Percentiles rank a stretch among this genome's conserved stretches.
Evolutionary conservation across 106 monocot species (phyloP).

Genomic region (Platanthera zijinensis): DNA sequence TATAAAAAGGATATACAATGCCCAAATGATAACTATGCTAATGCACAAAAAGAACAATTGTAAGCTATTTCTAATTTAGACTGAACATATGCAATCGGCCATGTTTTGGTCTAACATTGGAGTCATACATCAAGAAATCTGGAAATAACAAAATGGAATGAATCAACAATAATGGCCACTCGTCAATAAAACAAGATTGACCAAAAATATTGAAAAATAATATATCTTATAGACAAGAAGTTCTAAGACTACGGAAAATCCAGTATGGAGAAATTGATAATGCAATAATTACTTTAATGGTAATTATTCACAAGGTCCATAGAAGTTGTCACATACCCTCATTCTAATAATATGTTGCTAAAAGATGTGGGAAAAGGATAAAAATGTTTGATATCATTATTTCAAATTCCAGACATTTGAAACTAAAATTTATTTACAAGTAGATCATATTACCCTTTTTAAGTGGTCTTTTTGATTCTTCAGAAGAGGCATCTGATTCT

Average conservation of each 20-base stretch:
- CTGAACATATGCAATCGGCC: neutral
- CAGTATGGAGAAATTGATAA: neutral
- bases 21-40: neutral
- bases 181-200: neutral
- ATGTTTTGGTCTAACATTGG: neutral
- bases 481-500: conserved; percentile 1
- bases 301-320: neutral
- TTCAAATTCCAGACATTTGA: neutral
- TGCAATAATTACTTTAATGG: neutral
- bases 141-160: neutral
- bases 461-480: conserved; percentile 12
- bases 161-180: neutral
- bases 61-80: neutral
- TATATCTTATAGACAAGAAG: neutral
- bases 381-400: neutral
- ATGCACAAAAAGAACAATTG: neutral
- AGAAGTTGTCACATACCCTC: neutral
- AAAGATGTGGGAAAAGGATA: neutral
- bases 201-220: neutral
- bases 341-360: neutral
- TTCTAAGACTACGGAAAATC: too few species aligned
- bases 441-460: conserved; percentile 5
- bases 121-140: neutral
- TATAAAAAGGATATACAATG: neutral
- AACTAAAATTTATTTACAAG: too few species aligned